These are phyloP conservation scores for Peronospora destructor DNA, from an alignment of 352 stramenopile genomes.

Conservation along the genomic window DNA sequence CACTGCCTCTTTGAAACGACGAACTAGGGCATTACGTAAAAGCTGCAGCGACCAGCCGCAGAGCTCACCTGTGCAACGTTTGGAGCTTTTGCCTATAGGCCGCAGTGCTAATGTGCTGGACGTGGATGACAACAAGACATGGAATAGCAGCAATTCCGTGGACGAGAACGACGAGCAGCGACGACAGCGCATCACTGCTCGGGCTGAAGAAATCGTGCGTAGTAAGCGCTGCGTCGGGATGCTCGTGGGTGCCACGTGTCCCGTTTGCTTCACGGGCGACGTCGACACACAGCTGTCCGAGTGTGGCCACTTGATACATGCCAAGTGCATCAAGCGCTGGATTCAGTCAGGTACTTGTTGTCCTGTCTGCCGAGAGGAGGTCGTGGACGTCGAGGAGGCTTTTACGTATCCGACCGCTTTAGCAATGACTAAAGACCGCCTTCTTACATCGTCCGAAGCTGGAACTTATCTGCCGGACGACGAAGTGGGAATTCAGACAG, in stretches of 20 bases:
- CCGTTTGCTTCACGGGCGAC: constrained; percentile 64
- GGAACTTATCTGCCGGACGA: constrained; percentile 35
- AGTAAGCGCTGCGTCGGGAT: constrained; percentile 60
- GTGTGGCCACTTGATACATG: constrained; percentile 63
- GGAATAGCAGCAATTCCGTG: constrained; percentile 11
- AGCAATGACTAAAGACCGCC: constrained; percentile 48
- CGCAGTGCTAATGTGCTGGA: constrained; percentile 35
- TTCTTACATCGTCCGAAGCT: constrained; percentile 36
- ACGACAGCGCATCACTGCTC: constrained; percentile 39
- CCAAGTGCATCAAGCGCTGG: constrained; percentile 75
- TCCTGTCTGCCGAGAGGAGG: constrained; percentile 56
- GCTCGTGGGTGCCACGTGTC: constrained; percentile 54
- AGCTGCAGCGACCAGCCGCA: constrained; percentile 33
- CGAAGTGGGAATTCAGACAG: constrained; percentile 28
- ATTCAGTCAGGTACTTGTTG: constrained; percentile 60
- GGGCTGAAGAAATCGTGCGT: constrained; percentile 55
- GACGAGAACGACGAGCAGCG: constrained; percentile 29
- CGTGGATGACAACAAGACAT: constrained; percentile 18
- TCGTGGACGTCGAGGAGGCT: constrained; percentile 46
- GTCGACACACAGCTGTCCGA: constrained; percentile 61
- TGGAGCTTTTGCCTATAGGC: constrained; percentile 11
- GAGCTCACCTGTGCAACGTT: constrained; percentile 10
- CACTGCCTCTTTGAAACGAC: constrained; percentile 28
- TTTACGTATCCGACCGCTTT: constrained; percentile 35
- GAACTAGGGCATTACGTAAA: constrained; percentile 23